Evolutionary conservation across 164 flowering plant species (phyloP).

Genomic region (Santalum album): DNA sequence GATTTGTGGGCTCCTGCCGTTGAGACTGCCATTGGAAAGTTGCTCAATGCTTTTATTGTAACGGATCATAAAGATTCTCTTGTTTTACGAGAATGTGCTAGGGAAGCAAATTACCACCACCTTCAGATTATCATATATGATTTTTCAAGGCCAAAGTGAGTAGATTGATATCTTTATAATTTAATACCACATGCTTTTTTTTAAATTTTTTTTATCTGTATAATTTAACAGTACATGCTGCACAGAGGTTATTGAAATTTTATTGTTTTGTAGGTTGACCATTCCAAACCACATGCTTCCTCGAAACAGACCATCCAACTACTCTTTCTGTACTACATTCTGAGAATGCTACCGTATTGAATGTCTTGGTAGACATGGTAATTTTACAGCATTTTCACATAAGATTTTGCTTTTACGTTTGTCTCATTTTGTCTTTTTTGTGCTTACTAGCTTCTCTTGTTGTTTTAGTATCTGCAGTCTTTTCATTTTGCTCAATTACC

Average conservation of each 20-base stretch:
- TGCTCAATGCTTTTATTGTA: conserved; percentile 87
- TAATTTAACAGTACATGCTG: background rate
- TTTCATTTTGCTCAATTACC: background rate
- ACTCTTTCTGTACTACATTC: conserved; percentile 54
- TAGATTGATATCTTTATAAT: background rate
- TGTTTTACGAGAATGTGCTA: conserved; percentile 62
- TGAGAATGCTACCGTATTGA: conserved; percentile 63
- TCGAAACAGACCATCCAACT: conserved; percentile 70
- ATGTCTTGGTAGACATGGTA: conserved; percentile 93
- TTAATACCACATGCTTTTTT: background rate
- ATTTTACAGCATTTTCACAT: conserved; percentile 3
- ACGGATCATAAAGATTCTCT: conserved; percentile 73
- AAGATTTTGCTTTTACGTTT: too few species aligned
- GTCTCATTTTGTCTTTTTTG: too few species aligned
- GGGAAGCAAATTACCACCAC: conserved; percentile 50
- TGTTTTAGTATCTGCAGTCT: background rate
- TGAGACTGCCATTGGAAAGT: conserved; percentile 75
- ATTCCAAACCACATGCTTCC: conserved; percentile 86
- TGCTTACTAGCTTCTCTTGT: background rate
- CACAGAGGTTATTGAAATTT: too few species aligned
- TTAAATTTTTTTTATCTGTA: background rate
- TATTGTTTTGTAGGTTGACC: conserved; percentile 52
- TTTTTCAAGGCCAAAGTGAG: conserved; percentile 67
- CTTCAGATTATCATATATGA: conserved; percentile 76
- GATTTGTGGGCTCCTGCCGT: conserved; percentile 79